Base-by-base conservation (phyloP, 768 basidiomycete species). In the Ramaria sp. region DNA sequence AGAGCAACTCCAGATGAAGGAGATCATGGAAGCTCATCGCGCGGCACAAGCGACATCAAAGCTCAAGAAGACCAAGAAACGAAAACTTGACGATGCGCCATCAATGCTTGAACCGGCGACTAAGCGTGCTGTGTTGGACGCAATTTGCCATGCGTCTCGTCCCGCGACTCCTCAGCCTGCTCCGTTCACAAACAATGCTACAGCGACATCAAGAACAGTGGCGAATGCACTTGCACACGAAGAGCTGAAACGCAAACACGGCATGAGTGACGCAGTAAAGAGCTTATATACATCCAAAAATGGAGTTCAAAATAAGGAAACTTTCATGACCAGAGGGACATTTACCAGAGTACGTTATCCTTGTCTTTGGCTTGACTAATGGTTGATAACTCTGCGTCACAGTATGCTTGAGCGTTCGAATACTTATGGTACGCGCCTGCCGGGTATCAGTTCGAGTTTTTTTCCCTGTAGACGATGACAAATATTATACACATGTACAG, bases 311-410 rank as follows among this genome's bases (percentile, higher is more conserved):
- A 76, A 73, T 66, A 90, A 91, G 66, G 87, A 88, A 71, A 92
- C 89, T 6, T 94, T 92, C 63, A 91, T 91, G 79, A 94, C 91
- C 1, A 88, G 85, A 79, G 83, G 84, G 17, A 95, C 92, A 12
- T 96, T 94, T 63, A 94, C 88, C 9, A 80, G 92, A 71, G 91
- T 92, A 66, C 69, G 91, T 74, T 2, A 1, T 19, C 22, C 39
- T 42, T 50, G 31, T 41, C 10, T 19, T 38, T 33, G n/a, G 3
- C 20, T 43, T 43, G 13, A n/a, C 17, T 9, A 19, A 10, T 43
- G n/a, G n/a, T 4, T 43, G 11, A 43, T 43, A 43, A 17, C 42
- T 41, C n/a, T n/a, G 41, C 15, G 10, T n/a, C 42, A 22, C 42
- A 43, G 42, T 43, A 43, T 43, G 42, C 42, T 9, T 43, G 42